Evolutionary conservation across 352 stramenopile species (phyloP).

Genomic region (Pythium vanterpoolii): DNA sequence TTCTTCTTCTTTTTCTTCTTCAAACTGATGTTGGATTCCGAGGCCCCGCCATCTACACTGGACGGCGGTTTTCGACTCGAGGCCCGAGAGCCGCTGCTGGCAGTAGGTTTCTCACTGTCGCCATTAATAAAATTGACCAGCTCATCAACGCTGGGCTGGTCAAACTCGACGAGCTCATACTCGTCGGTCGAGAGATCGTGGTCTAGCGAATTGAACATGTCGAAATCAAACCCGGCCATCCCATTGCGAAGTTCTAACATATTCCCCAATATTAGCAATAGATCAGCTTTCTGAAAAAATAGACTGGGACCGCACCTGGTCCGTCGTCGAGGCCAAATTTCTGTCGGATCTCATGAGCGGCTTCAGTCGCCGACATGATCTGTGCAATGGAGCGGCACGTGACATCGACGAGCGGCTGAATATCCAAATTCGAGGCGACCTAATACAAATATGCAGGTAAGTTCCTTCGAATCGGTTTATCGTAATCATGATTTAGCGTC

Average conservation of each 20-base stretch:
- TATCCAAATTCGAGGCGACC: conserved; percentile 77
- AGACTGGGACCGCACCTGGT: conserved; percentile 26
- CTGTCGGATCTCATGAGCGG: conserved; percentile 67
- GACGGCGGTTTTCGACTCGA: conserved; percentile 18
- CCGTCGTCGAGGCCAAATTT: conserved; percentile 75
- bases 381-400: conserved; percentile 79
- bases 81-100: conserved; percentile 17
- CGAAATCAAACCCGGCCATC: conserved; percentile 72
- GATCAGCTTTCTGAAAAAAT: not conserved
- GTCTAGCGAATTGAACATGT: conserved; percentile 75
- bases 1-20: conserved; percentile 79
- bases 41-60: conserved; percentile 14
- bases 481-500: not conserved
- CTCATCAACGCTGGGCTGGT: conserved; percentile 79
- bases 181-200: conserved; percentile 75
- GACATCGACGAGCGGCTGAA: conserved; percentile 75
- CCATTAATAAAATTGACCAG: conserved; percentile 83
- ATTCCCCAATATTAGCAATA: not conserved
- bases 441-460: conserved; percentile 5
- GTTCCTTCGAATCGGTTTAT: not conserved
- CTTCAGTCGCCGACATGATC: conserved; percentile 82
- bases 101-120: conserved; percentile 27
- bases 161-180: conserved; percentile 77
- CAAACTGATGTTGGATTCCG: conserved; percentile 6
- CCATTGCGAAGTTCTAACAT: conserved; percentile 43